Percentiles rank a stretch among this genome's conserved stretches.
Conservation (phyloP, 2,329 filamentous ascomycete genomes). For the Ascochyta pisi region DNA sequence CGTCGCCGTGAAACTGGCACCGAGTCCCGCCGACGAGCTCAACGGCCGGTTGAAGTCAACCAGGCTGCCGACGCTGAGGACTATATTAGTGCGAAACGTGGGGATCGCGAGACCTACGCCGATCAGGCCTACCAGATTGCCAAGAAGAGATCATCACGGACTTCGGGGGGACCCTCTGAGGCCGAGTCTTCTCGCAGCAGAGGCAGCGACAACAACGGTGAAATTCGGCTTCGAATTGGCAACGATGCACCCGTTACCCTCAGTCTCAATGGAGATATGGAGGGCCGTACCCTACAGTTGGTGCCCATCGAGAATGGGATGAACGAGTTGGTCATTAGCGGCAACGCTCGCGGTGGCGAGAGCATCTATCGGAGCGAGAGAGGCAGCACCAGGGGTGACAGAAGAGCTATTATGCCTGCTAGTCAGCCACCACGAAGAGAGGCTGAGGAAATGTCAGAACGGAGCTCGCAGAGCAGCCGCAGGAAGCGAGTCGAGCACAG, state of each 20-base stretch:
- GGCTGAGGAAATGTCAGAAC: conserved; percentile 38
- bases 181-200: conserved; percentile 36
- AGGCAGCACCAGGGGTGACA: conserved; percentile 31
- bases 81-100: conserved; percentile 41
- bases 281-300: conserved; percentile 46
- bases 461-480: conserved; percentile 37
- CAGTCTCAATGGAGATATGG: conserved; percentile 48
- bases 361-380: conserved; percentile 38
- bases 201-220: conserved; percentile 40
- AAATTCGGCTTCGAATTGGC: conserved; percentile 47
- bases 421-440: conserved; percentile 33
- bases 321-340: conserved; percentile 47
- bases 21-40: conserved; percentile 27
- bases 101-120: conserved; percentile 32
- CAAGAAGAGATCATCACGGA: conserved; percentile 33
- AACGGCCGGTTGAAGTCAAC: conserved; percentile 27
- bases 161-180: conserved; percentile 38
- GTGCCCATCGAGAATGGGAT: conserved; percentile 43
- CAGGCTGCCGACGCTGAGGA: conserved; percentile 33
- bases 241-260: conserved; percentile 42
- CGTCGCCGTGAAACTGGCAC: conserved; percentile 36
- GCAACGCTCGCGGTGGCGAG: conserved; percentile 31
- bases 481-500: conserved; percentile 33
- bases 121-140: conserved; percentile 41
- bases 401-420: conserved; percentile 26